These are phyloP conservation scores for Pontederia crassipes DNA, from an alignment of 176 grass and related monocot species.

Conservation along the genomic window DNA sequence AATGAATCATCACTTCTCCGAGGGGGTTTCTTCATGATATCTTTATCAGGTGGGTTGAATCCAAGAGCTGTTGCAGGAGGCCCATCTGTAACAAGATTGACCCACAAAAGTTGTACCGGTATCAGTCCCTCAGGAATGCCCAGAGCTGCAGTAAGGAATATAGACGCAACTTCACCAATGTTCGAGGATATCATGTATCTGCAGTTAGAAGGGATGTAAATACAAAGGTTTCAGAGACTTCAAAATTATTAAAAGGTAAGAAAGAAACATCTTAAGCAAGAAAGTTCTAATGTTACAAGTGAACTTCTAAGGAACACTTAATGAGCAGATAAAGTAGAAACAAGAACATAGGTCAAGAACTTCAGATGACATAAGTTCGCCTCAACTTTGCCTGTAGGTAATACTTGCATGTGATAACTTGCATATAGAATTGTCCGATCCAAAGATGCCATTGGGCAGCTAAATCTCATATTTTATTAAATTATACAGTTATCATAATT, in stretches of 20 bases:
- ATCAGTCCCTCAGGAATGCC: conserved; percentile 97
- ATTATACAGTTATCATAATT: too few species aligned
- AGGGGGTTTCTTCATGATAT: conserved; percentile 97
- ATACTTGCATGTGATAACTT: too few species aligned
- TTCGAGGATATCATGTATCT: conserved; percentile 99
- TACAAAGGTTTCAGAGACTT: too few species aligned
- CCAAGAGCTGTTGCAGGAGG: conserved; percentile 88
- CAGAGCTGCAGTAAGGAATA: conserved; percentile 83
- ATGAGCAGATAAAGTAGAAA: too few species aligned
- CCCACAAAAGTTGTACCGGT: conserved; percentile 97
- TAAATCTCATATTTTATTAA: too few species aligned
- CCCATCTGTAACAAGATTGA: conserved; percentile 85
- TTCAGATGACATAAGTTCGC: too few species aligned
- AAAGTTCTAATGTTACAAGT: background rate
- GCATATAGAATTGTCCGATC: too few species aligned
- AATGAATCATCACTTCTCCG: conserved; percentile 74
- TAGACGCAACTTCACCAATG: conserved; percentile 93
- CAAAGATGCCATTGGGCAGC: too few species aligned
- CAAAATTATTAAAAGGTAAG: background rate
- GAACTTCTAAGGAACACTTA: too few species aligned
- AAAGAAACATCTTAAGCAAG: background rate
- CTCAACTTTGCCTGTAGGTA: too few species aligned
- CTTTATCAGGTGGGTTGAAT: conserved; percentile 92
- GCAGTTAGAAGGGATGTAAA: conserved; percentile 10
- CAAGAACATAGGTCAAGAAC: too few species aligned